Percentiles rank a stretch among this genome's conserved stretches.
Evolutionary conservation across 768 basidiomycete species (phyloP).

Genomic region (Pholiota conissans): DNA sequence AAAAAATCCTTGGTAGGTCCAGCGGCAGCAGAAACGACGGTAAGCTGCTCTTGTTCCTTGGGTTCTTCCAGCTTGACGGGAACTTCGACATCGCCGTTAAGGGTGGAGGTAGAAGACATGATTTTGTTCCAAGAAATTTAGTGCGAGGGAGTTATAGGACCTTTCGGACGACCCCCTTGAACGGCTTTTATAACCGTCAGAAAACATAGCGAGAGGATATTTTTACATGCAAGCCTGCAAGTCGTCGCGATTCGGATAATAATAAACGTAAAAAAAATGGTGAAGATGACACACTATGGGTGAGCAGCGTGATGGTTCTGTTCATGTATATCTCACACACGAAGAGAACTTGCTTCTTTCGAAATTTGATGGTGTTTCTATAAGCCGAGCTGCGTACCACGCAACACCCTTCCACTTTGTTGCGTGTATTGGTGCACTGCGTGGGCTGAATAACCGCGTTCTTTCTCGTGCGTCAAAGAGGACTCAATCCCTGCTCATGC

Average conservation of each 20-base stretch:
- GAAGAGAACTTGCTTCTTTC: not conserved
- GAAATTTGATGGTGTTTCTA: not conserved
- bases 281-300: not conserved
- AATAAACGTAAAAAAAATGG: not conserved
- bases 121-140: not conserved
- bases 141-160: not conserved
- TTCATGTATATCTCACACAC: not conserved
- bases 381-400: not conserved
- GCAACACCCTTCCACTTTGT: not conserved
- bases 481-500: not conserved
- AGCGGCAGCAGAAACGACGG: not conserved
- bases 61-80: not conserved
- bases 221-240: not conserved
- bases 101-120: not conserved
- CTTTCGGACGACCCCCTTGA: not conserved
- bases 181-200: not conserved
- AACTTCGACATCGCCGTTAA: not conserved
- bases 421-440: not conserved
- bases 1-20: slow-evolving; percentile 11
- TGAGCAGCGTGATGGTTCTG: not conserved
- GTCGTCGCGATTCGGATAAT: not conserved
- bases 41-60: not conserved
- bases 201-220: not conserved
- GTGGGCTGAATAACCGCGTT: not conserved
- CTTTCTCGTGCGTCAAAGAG: not conserved